A percentile compares a stretch with the other conserved stretches of the same genome.
Conservation (phyloP, 1,139 yeast genomes). For the Suhomyces ambrosiae region DNA sequence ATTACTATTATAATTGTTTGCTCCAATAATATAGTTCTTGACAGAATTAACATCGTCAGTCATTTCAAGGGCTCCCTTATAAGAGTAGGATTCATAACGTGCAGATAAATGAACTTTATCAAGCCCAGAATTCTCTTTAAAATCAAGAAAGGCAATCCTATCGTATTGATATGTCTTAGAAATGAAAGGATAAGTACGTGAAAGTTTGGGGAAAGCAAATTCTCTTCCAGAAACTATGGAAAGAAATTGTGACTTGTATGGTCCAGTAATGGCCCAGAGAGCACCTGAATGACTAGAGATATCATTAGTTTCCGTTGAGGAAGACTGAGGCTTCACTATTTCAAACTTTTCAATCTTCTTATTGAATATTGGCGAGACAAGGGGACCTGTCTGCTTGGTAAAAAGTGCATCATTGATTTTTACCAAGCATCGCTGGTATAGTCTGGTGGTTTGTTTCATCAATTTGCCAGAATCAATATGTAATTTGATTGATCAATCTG, state of each 20-base stretch:
- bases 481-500: not conserved
- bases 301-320: not conserved
- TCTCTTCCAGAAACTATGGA: slow-evolving; percentile 39
- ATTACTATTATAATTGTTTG: slow-evolving; percentile 49
- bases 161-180: slow-evolving; percentile 31
- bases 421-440: slow-evolving; percentile 15
- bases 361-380: slow-evolving; percentile 19
- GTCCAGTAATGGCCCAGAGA: slow-evolving; percentile 41
- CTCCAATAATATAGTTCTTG: slow-evolving; percentile 55
- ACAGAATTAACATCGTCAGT: slow-evolving; percentile 78
- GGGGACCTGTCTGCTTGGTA: slow-evolving; percentile 12
- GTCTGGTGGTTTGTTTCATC: slow-evolving; percentile 3
- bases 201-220: slow-evolving; percentile 53
- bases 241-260: slow-evolving; percentile 37
- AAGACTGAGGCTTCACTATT: slow-evolving; percentile 17
- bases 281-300: slow-evolving; percentile 17
- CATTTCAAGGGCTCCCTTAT: slow-evolving; percentile 56
- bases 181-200: slow-evolving; percentile 57
- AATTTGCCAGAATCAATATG: not conserved
- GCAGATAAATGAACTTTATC: slow-evolving; percentile 84
- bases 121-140: slow-evolving; percentile 55
- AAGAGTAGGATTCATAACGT: slow-evolving; percentile 73
- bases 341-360: slow-evolving; percentile 32
- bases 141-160: slow-evolving; percentile 54
- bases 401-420: slow-evolving; percentile 22